Percentiles rank a stretch among this genome's conserved stretches.
phyloP scores from a whole-genome alignment of 345 rosid species.

The Luvunga scandens region DNA sequence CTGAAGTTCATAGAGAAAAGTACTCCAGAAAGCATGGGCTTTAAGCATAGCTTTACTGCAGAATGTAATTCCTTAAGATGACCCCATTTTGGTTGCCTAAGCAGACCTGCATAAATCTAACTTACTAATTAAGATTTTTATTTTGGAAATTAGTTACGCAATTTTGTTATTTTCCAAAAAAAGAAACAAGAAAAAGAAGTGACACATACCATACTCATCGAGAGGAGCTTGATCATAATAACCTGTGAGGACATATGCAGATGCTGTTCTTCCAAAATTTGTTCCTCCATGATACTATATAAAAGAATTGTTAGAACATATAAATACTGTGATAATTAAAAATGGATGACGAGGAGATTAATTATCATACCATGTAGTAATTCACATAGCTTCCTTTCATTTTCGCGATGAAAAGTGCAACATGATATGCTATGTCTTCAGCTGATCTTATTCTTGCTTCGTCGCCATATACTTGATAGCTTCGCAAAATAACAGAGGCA shows the following conservation, averaged over 20 bases:
- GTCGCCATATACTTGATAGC: conserved; percentile 62
- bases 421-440: conserved; percentile 80
- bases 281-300: conserved; percentile 88
- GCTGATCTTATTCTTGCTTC: conserved; percentile 48
- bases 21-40: conserved; percentile 35
- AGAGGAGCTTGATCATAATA: conserved; percentile 63
- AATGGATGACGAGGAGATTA: background rate
- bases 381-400: conserved; percentile 74
- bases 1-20: conserved; percentile 24
- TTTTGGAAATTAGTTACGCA: background rate
- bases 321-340: background rate
- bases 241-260: conserved; percentile 44
- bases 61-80: conserved; percentile 50
- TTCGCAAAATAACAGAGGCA: conserved; percentile 15
- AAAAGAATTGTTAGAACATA: background rate
- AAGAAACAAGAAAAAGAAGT: background rate
- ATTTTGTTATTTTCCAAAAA: background rate
- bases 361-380: conserved; percentile 77
- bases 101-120: conserved; percentile 27
- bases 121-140: conserved; percentile 1
- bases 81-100: conserved; percentile 53
- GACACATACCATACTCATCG: conserved; percentile 50
- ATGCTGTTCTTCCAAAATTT: conserved; percentile 65
- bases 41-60: conserved; percentile 36
- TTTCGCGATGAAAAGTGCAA: conserved; percentile 61